phyloP scores from a whole-genome alignment of 441 rosid species.

The Gossypium laxum region DNA sequence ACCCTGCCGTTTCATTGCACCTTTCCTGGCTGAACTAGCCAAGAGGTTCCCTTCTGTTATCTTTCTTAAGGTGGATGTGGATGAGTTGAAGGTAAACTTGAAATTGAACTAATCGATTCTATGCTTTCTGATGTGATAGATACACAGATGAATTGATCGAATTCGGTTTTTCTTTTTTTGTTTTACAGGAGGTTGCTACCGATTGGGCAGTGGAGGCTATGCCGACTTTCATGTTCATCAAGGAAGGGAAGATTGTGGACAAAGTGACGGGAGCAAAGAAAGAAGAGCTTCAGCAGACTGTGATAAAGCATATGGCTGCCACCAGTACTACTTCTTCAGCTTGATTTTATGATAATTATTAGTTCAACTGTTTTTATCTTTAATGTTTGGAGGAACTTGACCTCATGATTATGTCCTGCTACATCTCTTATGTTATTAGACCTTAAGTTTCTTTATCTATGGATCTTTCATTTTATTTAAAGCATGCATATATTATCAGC shows the following conservation, averaged over 20 bases:
- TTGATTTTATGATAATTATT: background rate
- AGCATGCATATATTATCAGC: background rate
- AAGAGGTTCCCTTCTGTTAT: constrained; percentile 48
- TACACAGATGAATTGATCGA: background rate
- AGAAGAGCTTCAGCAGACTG: constrained; percentile 53
- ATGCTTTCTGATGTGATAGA: background rate
- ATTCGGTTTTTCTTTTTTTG: background rate
- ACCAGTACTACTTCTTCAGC: constrained; percentile 22
- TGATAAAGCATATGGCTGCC: constrained; percentile 46
- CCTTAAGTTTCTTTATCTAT: background rate
- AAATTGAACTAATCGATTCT: background rate
- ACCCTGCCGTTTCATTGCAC: constrained; percentile 78
- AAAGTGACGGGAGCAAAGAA: constrained; percentile 75
- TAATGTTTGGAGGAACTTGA: background rate
- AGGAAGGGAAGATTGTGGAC: constrained; percentile 67
- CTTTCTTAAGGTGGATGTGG: constrained; percentile 82
- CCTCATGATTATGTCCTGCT: background rate
- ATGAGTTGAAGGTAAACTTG: constrained; percentile 53
- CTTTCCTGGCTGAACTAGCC: constrained; percentile 66
- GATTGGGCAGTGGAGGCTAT: constrained; percentile 83
- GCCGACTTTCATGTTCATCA: constrained; percentile 81
- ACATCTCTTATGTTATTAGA: background rate
- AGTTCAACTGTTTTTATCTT: background rate
- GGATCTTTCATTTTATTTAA: background rate
- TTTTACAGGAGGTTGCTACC: constrained; percentile 54